Evolutionary conservation across 1,284 basidiomycete species (phyloP).

Genomic region (Ustilago sp.): DNA sequence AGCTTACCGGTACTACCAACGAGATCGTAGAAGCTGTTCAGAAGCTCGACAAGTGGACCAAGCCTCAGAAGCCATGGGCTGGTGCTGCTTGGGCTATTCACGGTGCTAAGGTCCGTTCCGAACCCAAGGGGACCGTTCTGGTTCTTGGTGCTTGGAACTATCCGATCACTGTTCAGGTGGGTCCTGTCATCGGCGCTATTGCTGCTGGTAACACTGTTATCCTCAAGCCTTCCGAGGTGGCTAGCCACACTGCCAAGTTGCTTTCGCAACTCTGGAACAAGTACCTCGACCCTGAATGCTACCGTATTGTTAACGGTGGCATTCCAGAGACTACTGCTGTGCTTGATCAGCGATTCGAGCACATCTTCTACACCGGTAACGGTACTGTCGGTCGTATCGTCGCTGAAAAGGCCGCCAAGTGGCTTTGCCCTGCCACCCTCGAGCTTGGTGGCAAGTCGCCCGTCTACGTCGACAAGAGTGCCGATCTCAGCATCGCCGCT

Average conservation of each 20-base stretch:
- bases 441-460: slow-evolving; percentile 86
- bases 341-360: slow-evolving; percentile 84
- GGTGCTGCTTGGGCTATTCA: slow-evolving; percentile 66
- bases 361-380: slow-evolving; percentile 76
- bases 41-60: slow-evolving; percentile 73
- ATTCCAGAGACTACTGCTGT: slow-evolving; percentile 81
- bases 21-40: slow-evolving; percentile 78
- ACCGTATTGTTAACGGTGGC: slow-evolving; percentile 81
- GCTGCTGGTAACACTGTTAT: slow-evolving; percentile 70
- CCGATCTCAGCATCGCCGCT: slow-evolving; percentile 71
- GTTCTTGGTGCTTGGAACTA: slow-evolving; percentile 71
- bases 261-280: slow-evolving; percentile 80
- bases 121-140: slow-evolving; percentile 71
- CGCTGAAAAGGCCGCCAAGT: slow-evolving; percentile 84
- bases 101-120: slow-evolving; percentile 66
- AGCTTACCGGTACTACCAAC: slow-evolving; percentile 66
- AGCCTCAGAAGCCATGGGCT: slow-evolving; percentile 62
- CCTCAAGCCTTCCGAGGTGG: slow-evolving; percentile 80
- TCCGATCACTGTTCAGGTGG: slow-evolving; percentile 65
- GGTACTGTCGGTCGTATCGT: slow-evolving; percentile 82
- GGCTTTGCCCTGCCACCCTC: slow-evolving; percentile 83
- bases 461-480: slow-evolving; percentile 79
- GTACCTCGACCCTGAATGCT: slow-evolving; percentile 82
- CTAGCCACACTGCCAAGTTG: slow-evolving; percentile 77
- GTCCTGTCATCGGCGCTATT: slow-evolving; percentile 71